These are phyloP conservation scores for Dothistroma pini DNA, from an alignment of 2,329 filamentous ascomycete genomes.

Conservation along the genomic window DNA sequence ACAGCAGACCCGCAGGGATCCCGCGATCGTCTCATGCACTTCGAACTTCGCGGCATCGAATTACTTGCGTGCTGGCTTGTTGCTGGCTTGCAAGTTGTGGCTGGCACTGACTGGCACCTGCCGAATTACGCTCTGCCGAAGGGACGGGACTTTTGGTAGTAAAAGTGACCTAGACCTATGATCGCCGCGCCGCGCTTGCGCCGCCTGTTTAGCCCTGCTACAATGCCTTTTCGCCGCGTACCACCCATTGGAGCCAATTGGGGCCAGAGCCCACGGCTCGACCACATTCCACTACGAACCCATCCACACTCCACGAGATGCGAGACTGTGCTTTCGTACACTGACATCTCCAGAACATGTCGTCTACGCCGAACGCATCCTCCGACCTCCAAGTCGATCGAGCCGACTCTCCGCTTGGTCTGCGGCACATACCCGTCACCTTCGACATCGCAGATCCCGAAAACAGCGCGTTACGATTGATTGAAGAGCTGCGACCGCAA, in stretches of 20 bases:
- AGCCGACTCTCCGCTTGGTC: conserved; percentile 33
- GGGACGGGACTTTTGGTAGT: background rate
- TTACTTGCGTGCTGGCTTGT: background rate
- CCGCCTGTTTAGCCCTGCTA: background rate
- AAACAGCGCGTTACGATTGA: conserved; percentile 72
- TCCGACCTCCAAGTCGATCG: conserved; percentile 25
- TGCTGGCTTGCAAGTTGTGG: too few relatives aligned
- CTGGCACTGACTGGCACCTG: background rate
- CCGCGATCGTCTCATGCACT: background rate
- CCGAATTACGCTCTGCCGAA: conserved; percentile 9
- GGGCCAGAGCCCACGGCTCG: conserved; percentile 4
- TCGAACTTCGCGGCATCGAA: background rate
- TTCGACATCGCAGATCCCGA: conserved; percentile 77
- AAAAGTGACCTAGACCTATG: background rate
- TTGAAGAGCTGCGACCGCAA: conserved; percentile 74
- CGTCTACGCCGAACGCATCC: conserved; percentile 21
- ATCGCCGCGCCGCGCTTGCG: background rate
- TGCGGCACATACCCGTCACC: conserved; percentile 63
- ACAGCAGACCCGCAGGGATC: background rate
- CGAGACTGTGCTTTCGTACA: conserved; percentile 9
- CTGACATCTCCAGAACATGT: conserved; percentile 19
- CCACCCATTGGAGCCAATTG: background rate
- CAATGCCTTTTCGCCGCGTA: background rate
- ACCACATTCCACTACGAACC: background rate
- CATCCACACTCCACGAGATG: conserved; percentile 10